Base-by-base conservation (phyloP, 2,329 filamentous ascomycete genomes). In the Penicillium sumatraense region DNA sequence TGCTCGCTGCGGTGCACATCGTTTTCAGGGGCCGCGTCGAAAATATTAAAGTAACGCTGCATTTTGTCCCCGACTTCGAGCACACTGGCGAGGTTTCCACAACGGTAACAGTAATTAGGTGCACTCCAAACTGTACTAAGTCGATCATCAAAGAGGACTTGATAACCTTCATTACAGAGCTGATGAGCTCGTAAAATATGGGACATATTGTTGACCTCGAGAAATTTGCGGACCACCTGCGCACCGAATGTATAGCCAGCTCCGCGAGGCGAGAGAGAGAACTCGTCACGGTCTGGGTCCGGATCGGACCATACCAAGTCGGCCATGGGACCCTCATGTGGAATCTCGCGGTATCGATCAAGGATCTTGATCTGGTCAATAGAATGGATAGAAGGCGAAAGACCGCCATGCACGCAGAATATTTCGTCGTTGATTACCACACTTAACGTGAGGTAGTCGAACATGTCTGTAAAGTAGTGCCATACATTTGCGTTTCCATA, bases 391-490 rank as follows among this genome's bases (percentile, higher is more conserved):
- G 89, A 93, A 1, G 90, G 90, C 1, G 89, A 93, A 18, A 95
- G 83, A 20, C 90, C 95, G 72, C 95, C 95, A 74, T 99, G 95
- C 6, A 99, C 95, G 75, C 95, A 99, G 75, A 99, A 99, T 64
- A 99, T 99, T 75, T 98, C 91, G 75, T 99, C 90, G 74, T 98
- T 96, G 72, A 99, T 99, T 61, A 99, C 93, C 58, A 98, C 96
- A 67, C 91, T 96, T 54, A 99, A 81, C 7, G 93, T 98, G 61
- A 99, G 82, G 75, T 96, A 99, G 78, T 99, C 95, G 77, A 99
- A 99, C 93, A 99, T 98, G 78, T 99, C 95, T 63, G 95, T 99
- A 73, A 99, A 99, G 75, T 98, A 95, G 76, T 99, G 95, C 95
- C 95, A 99, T 20, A 99, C 95, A 68, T 95, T 97, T 61, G 95